Base-by-base conservation (phyloP, 108 stramenopile genomes). In the Nannochloropsis granulata region DNA sequence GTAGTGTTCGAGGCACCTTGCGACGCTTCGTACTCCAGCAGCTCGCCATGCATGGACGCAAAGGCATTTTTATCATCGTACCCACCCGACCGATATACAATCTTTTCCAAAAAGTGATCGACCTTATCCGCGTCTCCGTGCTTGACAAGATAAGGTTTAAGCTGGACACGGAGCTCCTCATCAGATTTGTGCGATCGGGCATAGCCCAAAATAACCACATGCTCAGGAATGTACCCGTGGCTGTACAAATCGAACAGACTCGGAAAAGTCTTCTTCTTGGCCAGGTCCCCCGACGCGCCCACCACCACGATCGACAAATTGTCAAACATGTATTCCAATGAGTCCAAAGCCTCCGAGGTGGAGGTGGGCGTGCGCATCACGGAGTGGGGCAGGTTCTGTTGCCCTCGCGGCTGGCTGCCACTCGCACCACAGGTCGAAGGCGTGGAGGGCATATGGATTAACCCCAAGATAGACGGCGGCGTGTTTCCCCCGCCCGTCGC, bases 251-350 rank as follows among this genome's bases (percentile, higher is more conserved):
- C 93, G 14, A 97, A 86, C 24, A 99, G 87, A 1, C 95, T 93
- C 13, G 97, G 98, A 90, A 84, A 89, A 10, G 89, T 90, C 87
- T 98, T 99, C 83, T 98, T 98, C 90, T 97, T 97, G 34, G 97
- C 98, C 56, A 99, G 92, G 85, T 98, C 96, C 34, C 97, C 98
- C 2, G 83, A 83, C 23, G 88, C 88, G 14, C 88, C 88, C n/a
- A 88, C 78, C 13, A 88, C 88, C 16, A 88, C 82, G 8, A 88
- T 82, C 43, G 81, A 56, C 45, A 88, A 71, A 71, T 71, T 71
- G 56, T 71, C 56, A 3, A 71, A n/a, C 56, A 71, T 71, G 56
- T 71, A 71, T 2, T 71, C 56, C n/a, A 71, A 71, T 7, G 56
- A 71, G 56, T 71, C 56, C 56, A 71, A n/a, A 71, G 56, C n/a